Conservation (phyloP, 2,329 filamentous ascomycete species). For the Sphaerulina vaccinii region DNA sequence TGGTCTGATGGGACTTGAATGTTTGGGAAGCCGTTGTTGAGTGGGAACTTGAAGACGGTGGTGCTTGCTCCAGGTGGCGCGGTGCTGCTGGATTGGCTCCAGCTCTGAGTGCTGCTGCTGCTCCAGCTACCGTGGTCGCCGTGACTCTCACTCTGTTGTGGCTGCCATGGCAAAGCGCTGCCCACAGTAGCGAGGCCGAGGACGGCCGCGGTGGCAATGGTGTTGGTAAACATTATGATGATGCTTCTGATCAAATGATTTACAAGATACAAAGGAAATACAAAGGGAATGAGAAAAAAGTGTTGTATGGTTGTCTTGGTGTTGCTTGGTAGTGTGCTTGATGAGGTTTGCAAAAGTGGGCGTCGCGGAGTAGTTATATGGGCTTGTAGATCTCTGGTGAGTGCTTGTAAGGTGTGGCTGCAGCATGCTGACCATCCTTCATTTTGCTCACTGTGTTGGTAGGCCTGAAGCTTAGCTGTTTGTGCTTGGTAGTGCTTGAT, state of each 20-base stretch:
- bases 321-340: not conserved
- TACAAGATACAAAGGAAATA: constrained; percentile 13
- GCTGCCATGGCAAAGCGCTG: not conserved
- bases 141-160: not conserved
- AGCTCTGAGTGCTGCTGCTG: no score
- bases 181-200: constrained; percentile 1
- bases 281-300: constrained; percentile 2
- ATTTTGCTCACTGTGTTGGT: not conserved
- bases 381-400: not conserved
- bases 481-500: not conserved
- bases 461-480: not conserved
- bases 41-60: constrained; percentile 38
- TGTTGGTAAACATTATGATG: not conserved
- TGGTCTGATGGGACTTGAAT: constrained; percentile 49
- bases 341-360: not conserved
- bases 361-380: not conserved
- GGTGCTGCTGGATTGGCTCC: not conserved
- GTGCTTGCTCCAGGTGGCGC: not conserved
- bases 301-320: not conserved
- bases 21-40: constrained; percentile 60
- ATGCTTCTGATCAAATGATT: not conserved
- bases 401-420: not conserved
- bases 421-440: not conserved
- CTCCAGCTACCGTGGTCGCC: no score
- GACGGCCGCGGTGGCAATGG: not conserved